Percentiles rank a stretch among this genome's conserved stretches.
These are phyloP conservation scores for Cladosporium halotolerans DNA, from an alignment of 2,329 filamentous ascomycete species.

Conservation along the genomic window DNA sequence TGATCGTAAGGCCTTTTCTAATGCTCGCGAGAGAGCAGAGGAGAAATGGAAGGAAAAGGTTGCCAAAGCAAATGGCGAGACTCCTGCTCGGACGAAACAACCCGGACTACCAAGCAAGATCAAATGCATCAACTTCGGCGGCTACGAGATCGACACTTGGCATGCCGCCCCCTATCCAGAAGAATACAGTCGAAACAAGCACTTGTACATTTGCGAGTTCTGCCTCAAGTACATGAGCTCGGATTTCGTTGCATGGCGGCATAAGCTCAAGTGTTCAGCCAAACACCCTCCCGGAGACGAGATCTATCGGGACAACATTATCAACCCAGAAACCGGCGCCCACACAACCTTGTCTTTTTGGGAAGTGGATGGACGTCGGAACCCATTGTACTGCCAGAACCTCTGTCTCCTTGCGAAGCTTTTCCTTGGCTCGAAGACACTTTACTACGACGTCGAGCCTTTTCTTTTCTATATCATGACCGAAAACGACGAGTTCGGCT, in stretches of 20 bases:
- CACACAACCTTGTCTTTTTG: slow-evolving; percentile 64
- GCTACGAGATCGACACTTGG: slow-evolving; percentile 98
- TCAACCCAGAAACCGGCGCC: slow-evolving; percentile 39
- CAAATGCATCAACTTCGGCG: slow-evolving; percentile 96
- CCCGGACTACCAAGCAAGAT: slow-evolving; percentile 91
- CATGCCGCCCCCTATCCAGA: slow-evolving; percentile 97
- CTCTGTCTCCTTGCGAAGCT: slow-evolving; percentile 92
- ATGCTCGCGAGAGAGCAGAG: slow-evolving; percentile 83
- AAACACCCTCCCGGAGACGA: slow-evolving; percentile 97
- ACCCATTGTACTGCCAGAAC: slow-evolving; percentile 98
- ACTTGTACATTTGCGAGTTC: slow-evolving; percentile 99
- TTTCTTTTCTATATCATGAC: slow-evolving; percentile 97
- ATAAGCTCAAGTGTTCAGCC: slow-evolving; percentile 89
- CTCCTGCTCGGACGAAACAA: slow-evolving; percentile 54
- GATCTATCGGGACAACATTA: slow-evolving; percentile 85
- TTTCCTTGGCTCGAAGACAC: slow-evolving; percentile 95
- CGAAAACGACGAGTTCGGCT: slow-evolving; percentile 84
- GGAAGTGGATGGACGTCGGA: slow-evolving; percentile 93
- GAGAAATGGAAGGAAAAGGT: slow-evolving; percentile 77
- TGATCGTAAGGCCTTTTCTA: slow-evolving; percentile 81
- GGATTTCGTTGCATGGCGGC: slow-evolving; percentile 94
- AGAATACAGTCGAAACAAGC: slow-evolving; percentile 92
- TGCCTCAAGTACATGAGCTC: slow-evolving; percentile 99
- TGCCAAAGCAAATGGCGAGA: slow-evolving; percentile 57
- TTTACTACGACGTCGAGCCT: slow-evolving; percentile 96